Percentiles rank a stretch among this genome's conserved stretches.
phyloP scores from a whole-genome alignment of 768 basidiomycete species.

The Podaxis rugospora region DNA sequence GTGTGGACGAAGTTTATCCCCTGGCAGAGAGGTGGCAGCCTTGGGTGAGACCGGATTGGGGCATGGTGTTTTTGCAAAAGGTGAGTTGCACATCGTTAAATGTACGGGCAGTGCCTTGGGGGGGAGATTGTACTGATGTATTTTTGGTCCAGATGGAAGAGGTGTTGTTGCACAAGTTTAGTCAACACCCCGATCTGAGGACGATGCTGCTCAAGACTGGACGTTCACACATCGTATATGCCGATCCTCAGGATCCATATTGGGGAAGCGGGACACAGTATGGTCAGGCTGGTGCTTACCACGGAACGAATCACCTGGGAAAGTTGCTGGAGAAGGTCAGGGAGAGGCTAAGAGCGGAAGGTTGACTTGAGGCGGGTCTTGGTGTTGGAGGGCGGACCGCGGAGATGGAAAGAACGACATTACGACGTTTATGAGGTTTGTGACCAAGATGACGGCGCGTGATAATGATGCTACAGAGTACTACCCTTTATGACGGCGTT shows the following conservation, averaged over 20 bases:
- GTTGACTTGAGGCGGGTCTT: not conserved
- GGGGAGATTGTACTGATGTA: not conserved
- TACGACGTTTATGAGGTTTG: no score
- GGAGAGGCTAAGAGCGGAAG: conserved; percentile 32
- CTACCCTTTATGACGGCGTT: no score
- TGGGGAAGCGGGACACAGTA: conserved; percentile 56
- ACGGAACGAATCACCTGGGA: conserved; percentile 64
- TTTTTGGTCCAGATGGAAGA: conserved; percentile 53
- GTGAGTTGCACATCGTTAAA: conserved; percentile 31
- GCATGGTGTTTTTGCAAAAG: conserved; percentile 39
- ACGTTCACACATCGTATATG: conserved; percentile 45
- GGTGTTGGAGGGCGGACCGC: no score
- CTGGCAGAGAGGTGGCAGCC: conserved; percentile 27
- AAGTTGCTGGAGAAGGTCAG: conserved; percentile 53
- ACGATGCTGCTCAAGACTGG: conserved; percentile 51
- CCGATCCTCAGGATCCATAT: conserved; percentile 51
- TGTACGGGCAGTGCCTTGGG: not conserved
- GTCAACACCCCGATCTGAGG: conserved; percentile 61
- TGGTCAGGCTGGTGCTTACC: conserved; percentile 13
- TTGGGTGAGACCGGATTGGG: conserved; percentile 53
- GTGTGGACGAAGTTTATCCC: conserved; percentile 33
- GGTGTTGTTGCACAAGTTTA: conserved; percentile 63
- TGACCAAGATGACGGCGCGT: no score
- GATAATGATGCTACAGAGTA: no score
- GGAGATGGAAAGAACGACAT: no score